Percentiles rank a stretch among this genome's conserved stretches.
Evolutionary conservation across 495 filamentous ascomycete genomes (phyloP).

Genomic region (Aspergillus sclerotioniger): DNA sequence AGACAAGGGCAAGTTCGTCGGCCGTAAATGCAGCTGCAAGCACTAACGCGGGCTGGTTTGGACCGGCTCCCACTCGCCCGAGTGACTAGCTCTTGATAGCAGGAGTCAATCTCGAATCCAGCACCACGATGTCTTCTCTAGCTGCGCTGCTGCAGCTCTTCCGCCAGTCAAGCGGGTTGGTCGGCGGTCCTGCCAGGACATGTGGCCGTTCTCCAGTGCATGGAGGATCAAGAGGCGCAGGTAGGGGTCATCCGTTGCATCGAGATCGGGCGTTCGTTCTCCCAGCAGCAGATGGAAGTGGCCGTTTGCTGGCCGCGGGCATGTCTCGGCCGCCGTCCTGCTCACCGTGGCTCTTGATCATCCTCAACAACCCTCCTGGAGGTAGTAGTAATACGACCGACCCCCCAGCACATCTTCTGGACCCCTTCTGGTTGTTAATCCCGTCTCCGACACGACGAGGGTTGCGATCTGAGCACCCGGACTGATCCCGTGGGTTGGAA

Average conservation of each 20-base stretch:
- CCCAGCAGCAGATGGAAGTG: neutral
- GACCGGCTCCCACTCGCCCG: neutral
- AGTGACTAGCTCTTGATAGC: neutral
- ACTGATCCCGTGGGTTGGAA: conserved; percentile 3
- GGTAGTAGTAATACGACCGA: too few relatives aligned
- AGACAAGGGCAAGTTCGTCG: neutral
- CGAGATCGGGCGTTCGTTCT: conserved; percentile 18
- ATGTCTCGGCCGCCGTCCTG: too few relatives aligned
- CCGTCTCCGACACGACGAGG: neutral
- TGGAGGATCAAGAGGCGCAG: conserved; percentile 17
- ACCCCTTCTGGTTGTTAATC: neutral
- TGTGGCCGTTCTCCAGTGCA: conserved; percentile 28
- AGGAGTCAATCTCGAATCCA: conserved; percentile 1
- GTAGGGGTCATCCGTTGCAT: conserved; percentile 14
- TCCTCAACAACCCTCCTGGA: too few relatives aligned
- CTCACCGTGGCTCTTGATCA: too few relatives aligned
- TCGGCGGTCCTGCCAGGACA: conserved; percentile 20
- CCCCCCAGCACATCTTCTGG: too few relatives aligned
- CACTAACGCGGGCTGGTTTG: neutral
- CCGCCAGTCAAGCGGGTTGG: conserved; percentile 16
- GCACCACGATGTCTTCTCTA: neutral
- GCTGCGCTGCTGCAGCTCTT: conserved; percentile 11
- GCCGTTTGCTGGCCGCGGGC: too few relatives aligned
- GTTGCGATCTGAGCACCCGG: conserved; percentile 17
- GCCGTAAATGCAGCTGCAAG: neutral